Base-by-base conservation (phyloP, 164 flowering plant species). In the Liquidambar formosana region DNA sequence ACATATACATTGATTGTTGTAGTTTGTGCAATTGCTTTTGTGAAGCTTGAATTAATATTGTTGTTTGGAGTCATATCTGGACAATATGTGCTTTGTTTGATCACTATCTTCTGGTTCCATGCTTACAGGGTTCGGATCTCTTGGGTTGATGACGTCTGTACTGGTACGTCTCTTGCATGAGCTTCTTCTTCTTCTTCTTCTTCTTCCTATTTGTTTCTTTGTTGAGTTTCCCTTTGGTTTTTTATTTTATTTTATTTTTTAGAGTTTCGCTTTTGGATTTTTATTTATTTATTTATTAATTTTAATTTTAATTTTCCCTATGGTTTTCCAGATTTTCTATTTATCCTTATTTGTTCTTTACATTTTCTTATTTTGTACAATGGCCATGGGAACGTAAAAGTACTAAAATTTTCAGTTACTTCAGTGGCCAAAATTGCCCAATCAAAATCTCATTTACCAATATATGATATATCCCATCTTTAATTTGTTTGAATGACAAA, bases 141-240 rank as follows among this genome's bases (percentile, higher is more conserved):
- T 94, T 72, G 98, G 98, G 56, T 78, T 94, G 87, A 94, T 94
- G 98, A 94, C 98, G 5, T 94, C 98, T 26, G 97, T 94, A 5
- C 74, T 94, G 93, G 98, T 94, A 84, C 47, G 78, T 76, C 21
- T 22, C 57, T 21, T 38, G 5, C 21, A 5, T 18, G 23, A 18
- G 48, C 16, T n/a, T n/a, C n/a, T n/a, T n/a, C n/a, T n/a, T n/a
- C n/a, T n/a, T n/a, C n/a, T n/a, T n/a, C n/a, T n/a, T n/a, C n/a
- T n/a, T n/a, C n/a, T n/a, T n/a, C n/a, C n/a, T n/a, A n/a, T n/a
- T n/a, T n/a, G n/a, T n/a, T n/a, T n/a, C n/a, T n/a, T n/a, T n/a
- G n/a, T n/a, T n/a, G n/a, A n/a, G n/a, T n/a, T n/a, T n/a, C n/a
- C n/a, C n/a, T n/a, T n/a, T n/a, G n/a, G 16, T 45, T 63, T 18